A percentile compares a stretch with the other conserved stretches of the same genome.
Evolutionary conservation across 441 rosid genomes (phyloP).

Genomic region (Breynia disticha): DNA sequence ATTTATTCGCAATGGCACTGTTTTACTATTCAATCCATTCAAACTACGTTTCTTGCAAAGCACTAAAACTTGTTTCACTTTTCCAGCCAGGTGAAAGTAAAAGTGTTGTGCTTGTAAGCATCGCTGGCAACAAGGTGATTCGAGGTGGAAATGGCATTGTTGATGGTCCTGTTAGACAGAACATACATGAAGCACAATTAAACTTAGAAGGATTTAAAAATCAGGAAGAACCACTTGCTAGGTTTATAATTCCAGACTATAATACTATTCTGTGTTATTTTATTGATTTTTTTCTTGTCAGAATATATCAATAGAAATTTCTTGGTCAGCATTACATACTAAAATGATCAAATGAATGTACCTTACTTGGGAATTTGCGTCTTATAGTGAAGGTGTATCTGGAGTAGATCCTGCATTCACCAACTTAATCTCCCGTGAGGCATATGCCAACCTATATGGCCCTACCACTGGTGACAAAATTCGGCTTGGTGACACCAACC

Average conservation of each 20-base stretch:
- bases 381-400: constrained; percentile 61
- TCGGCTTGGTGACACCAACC: constrained; percentile 73
- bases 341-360: constrained; percentile 1
- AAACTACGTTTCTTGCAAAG: not conserved
- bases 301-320: not conserved
- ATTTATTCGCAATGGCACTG: not conserved
- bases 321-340: not conserved
- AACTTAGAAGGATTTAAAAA: constrained; percentile 35
- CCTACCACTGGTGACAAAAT: constrained; percentile 86
- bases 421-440: constrained; percentile 40
- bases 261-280: constrained; percentile 8
- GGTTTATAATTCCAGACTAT: constrained; percentile 35
- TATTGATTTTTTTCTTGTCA: not conserved
- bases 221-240: constrained; percentile 50
- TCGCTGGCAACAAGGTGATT: constrained; percentile 64
- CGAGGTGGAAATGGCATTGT: constrained; percentile 78
- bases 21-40: not conserved
- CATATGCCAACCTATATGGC: constrained; percentile 83
- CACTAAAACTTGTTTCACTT: constrained; percentile 18
- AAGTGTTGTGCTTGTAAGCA: constrained; percentile 65
- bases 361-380: constrained; percentile 14
- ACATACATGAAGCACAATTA: constrained; percentile 29
- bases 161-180: constrained; percentile 47
- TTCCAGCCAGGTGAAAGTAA: constrained; percentile 87
- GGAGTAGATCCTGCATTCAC: constrained; percentile 55